Evolutionary conservation across 1,284 basidiomycete genomes (phyloP).

Genomic region (Ustilago cynodontis): DNA sequence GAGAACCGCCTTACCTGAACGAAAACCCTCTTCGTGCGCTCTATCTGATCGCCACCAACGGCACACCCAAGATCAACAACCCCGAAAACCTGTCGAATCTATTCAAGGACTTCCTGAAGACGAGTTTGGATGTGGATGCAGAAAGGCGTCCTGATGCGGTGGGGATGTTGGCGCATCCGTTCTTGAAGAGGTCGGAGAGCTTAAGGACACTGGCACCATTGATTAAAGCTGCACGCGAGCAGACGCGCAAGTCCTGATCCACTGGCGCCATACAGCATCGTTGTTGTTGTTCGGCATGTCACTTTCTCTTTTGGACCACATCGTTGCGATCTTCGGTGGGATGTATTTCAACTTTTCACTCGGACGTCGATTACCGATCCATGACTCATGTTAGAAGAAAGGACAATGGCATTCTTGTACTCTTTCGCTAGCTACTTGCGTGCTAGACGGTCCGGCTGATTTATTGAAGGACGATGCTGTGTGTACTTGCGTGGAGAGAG

Average conservation of each 20-base stretch:
- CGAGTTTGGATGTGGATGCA: constrained; percentile 92
- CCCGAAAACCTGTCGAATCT: constrained; percentile 86
- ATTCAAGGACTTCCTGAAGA: constrained; percentile 91
- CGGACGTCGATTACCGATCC: constrained; percentile 6
- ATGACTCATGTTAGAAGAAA: constrained; percentile 16
- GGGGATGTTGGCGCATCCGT: constrained; percentile 85
- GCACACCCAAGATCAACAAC: constrained; percentile 96
- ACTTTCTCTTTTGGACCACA: not conserved
- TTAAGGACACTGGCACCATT: constrained; percentile 86
- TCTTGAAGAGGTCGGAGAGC: constrained; percentile 84
- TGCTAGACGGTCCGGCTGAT: not conserved
- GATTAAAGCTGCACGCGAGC: constrained; percentile 90
- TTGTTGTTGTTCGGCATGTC: not conserved
- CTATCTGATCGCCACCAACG: constrained; percentile 97
- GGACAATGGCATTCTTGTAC: constrained; percentile 18
- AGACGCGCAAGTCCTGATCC: constrained; percentile 45
- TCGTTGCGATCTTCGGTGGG: too few species aligned
- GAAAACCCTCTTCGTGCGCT: constrained; percentile 95
- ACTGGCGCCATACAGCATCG: not conserved
- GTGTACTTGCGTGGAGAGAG: too few species aligned
- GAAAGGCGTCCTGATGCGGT: constrained; percentile 91
- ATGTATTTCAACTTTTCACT: not conserved
- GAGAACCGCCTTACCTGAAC: constrained; percentile 96
- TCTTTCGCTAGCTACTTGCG: not conserved
- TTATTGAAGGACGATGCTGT: too few species aligned